A percentile compares a stretch with the other conserved stretches of the same genome.
These are phyloP conservation scores for Cyberlindnera meyerae DNA, from an alignment of 805 yeast species.

Conservation along the genomic window DNA sequence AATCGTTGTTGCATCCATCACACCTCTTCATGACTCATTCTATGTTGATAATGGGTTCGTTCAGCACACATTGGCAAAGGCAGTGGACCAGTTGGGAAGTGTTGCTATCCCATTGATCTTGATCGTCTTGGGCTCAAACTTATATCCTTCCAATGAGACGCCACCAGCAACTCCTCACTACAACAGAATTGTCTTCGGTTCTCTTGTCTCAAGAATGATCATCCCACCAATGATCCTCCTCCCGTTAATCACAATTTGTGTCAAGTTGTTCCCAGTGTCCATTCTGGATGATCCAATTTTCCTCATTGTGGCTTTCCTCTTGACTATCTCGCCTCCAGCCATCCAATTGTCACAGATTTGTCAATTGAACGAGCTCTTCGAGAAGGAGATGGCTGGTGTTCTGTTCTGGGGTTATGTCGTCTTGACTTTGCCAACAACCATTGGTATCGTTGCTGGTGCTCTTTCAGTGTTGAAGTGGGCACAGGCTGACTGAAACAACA, in stretches of 20 bases:
- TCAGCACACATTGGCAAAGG: slow-evolving; percentile 58
- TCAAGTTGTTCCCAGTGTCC: slow-evolving; percentile 58
- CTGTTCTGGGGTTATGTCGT: slow-evolving; percentile 80
- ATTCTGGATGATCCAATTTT: slow-evolving; percentile 80
- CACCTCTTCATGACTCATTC: slow-evolving; percentile 50
- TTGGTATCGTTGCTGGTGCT: slow-evolving; percentile 62
- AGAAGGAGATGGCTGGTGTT: slow-evolving; percentile 79
- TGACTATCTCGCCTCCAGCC: slow-evolving; percentile 80
- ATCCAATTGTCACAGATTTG: slow-evolving; percentile 79
- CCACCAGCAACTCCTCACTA: slow-evolving; percentile 64
- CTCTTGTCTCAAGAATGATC: slow-evolving; percentile 73
- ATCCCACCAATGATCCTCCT: slow-evolving; percentile 63
- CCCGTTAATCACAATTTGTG: slow-evolving; percentile 61
- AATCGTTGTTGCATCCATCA: slow-evolving; percentile 63
- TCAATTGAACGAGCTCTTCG: slow-evolving; percentile 68
- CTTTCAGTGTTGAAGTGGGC: slow-evolving; percentile 44
- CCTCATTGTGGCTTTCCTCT: slow-evolving; percentile 66
- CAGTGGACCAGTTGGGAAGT: slow-evolving; percentile 62
- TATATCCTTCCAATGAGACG: slow-evolving; percentile 62
- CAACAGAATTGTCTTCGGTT: slow-evolving; percentile 58
- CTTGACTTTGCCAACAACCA: slow-evolving; percentile 71
- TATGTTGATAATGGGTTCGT: slow-evolving; percentile 57
- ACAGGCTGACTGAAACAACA: neutral
- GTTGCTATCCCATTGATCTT: slow-evolving; percentile 76
- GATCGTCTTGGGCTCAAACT: slow-evolving; percentile 73